Base-by-base conservation (phyloP, 495 filamentous ascomycete species). In the Trichoderma parareesei region DNA sequence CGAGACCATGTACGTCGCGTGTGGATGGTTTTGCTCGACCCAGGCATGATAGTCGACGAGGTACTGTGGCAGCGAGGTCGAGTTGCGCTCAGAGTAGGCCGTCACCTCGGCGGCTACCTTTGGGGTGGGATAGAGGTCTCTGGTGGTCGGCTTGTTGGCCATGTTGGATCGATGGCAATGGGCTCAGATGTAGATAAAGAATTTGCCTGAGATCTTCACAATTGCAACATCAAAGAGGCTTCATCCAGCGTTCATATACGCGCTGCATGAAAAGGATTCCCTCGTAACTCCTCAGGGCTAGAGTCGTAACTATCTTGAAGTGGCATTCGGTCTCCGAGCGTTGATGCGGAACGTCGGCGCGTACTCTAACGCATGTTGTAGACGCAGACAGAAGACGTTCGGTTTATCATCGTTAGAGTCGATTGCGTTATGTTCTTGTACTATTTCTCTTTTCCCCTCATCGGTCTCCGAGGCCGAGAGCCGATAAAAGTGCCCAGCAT, bases 1-100 rank as follows among this genome's bases (percentile, higher is more conserved):
- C 11, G 74, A 76, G 59, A 77, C 75, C 73, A 76, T 76, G 53
- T 73, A 72, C 48, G 67, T 66, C 55, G 74, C 64, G 14, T 67
- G 65, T 38, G 65, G 63, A 33, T 65, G 70, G 38, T 68, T 69
- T 18, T 40, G 37, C n/a, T 57, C 60, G 41, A 73, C 68, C 49
- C 67, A 70, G 18, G 67, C 65, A 65, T 77, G 73, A 61, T 76
- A 72, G 13, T 73, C 69, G 20, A 27, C 41, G 53, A 77, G 64
- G 16, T 67, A 65, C 44, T 71, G 20, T 38, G 74, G 74, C 6
- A 76, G 48, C 35, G 55, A 43, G 35, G 69, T 66, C 5, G 74
- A 76, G 43, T 71, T 64, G 1, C 43, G 62, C 38, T 69, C 68
- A 46, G 74, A 64, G 53, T 77, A 77, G 37, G 72, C 65, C 27